Evolutionary conservation across 1,139 yeast species (phyloP).

Genomic region (Petasospora rhodanensis): DNA sequence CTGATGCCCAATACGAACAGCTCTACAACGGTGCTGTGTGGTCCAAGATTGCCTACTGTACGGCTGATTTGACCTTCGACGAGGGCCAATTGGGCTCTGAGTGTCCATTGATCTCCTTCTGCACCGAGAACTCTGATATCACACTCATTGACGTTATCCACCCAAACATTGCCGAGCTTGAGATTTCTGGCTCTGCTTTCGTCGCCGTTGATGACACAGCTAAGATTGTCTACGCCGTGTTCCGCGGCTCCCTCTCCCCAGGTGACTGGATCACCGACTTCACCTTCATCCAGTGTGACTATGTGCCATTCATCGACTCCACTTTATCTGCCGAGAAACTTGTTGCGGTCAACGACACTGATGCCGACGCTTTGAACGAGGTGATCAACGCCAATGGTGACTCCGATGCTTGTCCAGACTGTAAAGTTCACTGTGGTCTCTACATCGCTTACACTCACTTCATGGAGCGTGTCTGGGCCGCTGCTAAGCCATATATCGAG

Average conservation of each 20-base stretch:
- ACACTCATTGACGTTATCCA: constrained; percentile 9
- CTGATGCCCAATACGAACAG: constrained; percentile 13
- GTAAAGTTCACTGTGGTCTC: constrained; percentile 61
- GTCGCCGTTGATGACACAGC: constrained; percentile 39
- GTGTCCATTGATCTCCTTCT: constrained; percentile 20
- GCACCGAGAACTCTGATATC: constrained; percentile 4
- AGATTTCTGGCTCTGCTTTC: constrained; percentile 37
- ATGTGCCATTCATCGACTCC: constrained; percentile 11
- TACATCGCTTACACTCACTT: constrained; percentile 36
- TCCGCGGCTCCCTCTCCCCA: constrained; percentile 55
- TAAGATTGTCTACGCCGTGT: constrained; percentile 38
- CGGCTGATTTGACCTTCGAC: constrained; percentile 14
- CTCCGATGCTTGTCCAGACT: constrained; percentile 34
- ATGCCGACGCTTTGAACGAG: constrained; percentile 3
- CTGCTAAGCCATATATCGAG: constrained; percentile 32
- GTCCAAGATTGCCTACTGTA: constrained; percentile 21
- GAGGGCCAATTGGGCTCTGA: constrained; percentile 11
- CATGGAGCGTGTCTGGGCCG: constrained; percentile 32
- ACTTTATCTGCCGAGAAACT: constrained; percentile 6
- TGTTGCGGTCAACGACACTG: constrained; percentile 1
- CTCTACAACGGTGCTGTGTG: constrained; percentile 16
- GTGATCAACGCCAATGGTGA: constrained; percentile 8
- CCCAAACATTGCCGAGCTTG: constrained; percentile 27
- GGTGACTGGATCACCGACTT: constrained; percentile 57
- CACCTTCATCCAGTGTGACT: constrained; percentile 25